phyloP scores from a whole-genome alignment of 306 rosid species.

The Sindora glabra region DNA sequence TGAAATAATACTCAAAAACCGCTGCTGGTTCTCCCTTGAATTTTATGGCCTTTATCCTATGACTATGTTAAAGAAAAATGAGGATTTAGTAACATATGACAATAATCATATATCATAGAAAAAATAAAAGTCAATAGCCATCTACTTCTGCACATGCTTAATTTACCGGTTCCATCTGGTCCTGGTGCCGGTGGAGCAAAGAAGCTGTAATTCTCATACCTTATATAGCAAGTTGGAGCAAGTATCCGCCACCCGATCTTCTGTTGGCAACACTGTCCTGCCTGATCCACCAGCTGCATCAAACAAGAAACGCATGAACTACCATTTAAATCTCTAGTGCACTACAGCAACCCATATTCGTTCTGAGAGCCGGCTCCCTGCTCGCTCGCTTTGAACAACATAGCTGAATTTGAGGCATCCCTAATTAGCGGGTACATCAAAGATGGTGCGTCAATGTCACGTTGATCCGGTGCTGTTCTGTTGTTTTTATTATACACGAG shows the following conservation, averaged over 20 bases:
- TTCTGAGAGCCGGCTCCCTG: neutral
- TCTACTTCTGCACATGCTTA: too few relatives aligned
- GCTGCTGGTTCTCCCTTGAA: too few relatives aligned
- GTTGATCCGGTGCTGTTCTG: neutral
- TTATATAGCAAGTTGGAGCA: slow-evolving; percentile 27
- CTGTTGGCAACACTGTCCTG: neutral
- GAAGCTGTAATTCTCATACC: slow-evolving; percentile 29
- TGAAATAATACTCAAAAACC: too few relatives aligned
- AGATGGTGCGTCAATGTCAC: neutral
- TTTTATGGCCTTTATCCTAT: too few relatives aligned
- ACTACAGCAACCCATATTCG: slow-evolving; percentile 29
- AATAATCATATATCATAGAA: too few relatives aligned
- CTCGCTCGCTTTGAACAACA: slow-evolving; percentile 6
- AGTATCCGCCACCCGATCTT: slow-evolving; percentile 31
- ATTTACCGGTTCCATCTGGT: too few relatives aligned
- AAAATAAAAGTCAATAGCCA: too few relatives aligned
- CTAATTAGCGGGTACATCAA: slow-evolving; percentile 11
- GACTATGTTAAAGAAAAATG: too few relatives aligned
- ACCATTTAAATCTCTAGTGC: slow-evolving; percentile 25
- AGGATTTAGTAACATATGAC: too few relatives aligned
- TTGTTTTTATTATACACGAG: neutral
- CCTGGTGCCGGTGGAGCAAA: too few relatives aligned
- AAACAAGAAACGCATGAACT: slow-evolving; percentile 23
- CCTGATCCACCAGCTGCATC: neutral
- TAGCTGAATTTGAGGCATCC: slow-evolving; percentile 6